phyloP scores from a whole-genome alignment of 495 filamentous ascomycete species.

The Hypomontagnella submonticulosa region DNA sequence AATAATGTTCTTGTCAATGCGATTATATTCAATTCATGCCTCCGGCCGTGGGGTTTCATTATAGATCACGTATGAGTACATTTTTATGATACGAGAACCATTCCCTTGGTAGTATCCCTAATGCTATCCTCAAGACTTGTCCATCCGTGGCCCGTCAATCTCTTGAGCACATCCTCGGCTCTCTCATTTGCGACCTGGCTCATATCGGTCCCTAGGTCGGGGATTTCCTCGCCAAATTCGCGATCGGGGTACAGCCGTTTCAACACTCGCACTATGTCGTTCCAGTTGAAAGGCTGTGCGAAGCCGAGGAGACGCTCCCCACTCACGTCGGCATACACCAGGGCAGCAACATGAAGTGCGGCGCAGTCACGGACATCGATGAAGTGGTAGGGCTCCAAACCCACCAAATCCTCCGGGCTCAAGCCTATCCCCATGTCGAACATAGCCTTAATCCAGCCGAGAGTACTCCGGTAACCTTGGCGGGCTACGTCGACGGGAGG shows the following conservation, averaged over 20 bases:
- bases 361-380: slow-evolving; percentile 36
- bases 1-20: no score
- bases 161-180: slow-evolving; percentile 36
- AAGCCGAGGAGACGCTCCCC: slow-evolving; percentile 32
- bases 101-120: slow-evolving; percentile 1
- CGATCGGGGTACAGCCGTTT: slow-evolving; percentile 23
- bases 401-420: slow-evolving; percentile 2
- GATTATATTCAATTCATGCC: no score
- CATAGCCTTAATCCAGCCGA: slow-evolving; percentile 12
- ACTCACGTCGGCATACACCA: slow-evolving; percentile 32
- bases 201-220: slow-evolving; percentile 14
- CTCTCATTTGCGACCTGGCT: slow-evolving; percentile 40
- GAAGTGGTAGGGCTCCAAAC: slow-evolving; percentile 23
- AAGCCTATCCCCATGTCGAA: slow-evolving; percentile 12
- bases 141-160: slow-evolving; percentile 34
- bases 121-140: slow-evolving; percentile 34
- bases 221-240: slow-evolving; percentile 14
- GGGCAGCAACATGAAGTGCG: slow-evolving; percentile 32
- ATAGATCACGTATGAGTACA: not conserved
- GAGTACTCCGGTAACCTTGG: slow-evolving; percentile 30
- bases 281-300: slow-evolving; percentile 29
- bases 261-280: slow-evolving; percentile 18
- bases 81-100: not conserved
- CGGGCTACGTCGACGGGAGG: slow-evolving; percentile 12
- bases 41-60: no score